A percentile compares a stretch with the other conserved stretches of the same genome.
phyloP scores from a whole-genome alignment of 257 asterid species.

The Solanum okadae region DNA sequence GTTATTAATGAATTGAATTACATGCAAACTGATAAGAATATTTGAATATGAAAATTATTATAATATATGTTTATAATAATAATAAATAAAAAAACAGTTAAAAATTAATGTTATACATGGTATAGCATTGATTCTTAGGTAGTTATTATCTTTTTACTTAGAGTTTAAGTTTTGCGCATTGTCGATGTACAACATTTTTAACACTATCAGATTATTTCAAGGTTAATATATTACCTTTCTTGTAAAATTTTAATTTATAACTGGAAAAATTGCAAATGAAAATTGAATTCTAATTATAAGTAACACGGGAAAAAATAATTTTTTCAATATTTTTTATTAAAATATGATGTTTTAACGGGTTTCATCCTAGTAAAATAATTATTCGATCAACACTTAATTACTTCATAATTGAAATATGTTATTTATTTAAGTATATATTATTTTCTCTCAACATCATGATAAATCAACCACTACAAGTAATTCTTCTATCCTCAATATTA shows the following conservation, averaged over 20 bases:
- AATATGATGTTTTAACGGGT: too few relatives aligned
- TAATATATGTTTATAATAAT: too few relatives aligned
- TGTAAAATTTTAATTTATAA: too few relatives aligned
- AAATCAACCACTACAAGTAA: neutral
- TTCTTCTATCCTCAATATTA: neutral
- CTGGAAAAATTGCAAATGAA: neutral
- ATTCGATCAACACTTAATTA: neutral
- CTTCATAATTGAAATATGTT: neutral
- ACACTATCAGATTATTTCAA: neutral
- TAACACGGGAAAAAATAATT: too few relatives aligned
- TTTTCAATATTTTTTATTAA: neutral
- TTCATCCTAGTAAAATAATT: neutral
- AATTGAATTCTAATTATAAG: neutral
- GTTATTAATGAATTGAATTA: neutral
- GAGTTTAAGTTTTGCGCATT: neutral
- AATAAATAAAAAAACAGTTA: too few relatives aligned
- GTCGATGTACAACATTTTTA: too few relatives aligned
- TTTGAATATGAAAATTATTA: too few relatives aligned
- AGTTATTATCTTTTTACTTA: neutral
- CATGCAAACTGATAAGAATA: neutral
- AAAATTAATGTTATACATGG: too few relatives aligned
- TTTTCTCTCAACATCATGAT: neutral
- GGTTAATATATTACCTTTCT: neutral
- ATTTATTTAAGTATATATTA: neutral
- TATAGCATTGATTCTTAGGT: neutral